phyloP scores from a whole-genome alignment of 805 yeast species.

The Starmera pachycereana region DNA sequence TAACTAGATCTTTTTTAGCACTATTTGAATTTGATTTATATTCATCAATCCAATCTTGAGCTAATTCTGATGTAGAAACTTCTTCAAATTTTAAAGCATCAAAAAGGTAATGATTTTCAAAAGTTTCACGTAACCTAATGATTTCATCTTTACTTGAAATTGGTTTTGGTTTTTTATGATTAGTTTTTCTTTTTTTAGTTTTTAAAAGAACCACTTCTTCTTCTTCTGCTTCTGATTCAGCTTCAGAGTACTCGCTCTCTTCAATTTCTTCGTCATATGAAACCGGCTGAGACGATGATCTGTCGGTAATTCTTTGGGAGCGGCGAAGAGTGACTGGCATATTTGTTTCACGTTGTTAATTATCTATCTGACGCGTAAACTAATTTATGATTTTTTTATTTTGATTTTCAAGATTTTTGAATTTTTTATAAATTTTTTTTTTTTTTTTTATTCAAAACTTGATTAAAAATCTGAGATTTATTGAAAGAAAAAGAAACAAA shows the following conservation, averaged over 20 bases:
- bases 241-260: conserved; percentile 12
- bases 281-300: conserved; percentile 10
- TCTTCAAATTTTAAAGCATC: conserved; percentile 40
- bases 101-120: conserved; percentile 37
- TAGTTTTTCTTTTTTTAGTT: conserved; percentile 1
- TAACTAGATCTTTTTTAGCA: conserved; percentile 54
- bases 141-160: conserved; percentile 21
- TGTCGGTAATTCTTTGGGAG: conserved; percentile 13
- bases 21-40: conserved; percentile 32
- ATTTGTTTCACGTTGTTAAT: background rate
- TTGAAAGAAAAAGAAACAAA: too few species aligned
- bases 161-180: conserved; percentile 2
- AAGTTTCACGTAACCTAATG: conserved; percentile 29
- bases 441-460: too few species aligned
- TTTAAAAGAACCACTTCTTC: conserved; percentile 3
- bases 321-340: conserved; percentile 9
- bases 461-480: too few species aligned
- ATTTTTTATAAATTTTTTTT: too few species aligned
- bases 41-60: conserved; percentile 47
- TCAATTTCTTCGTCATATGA: conserved; percentile 13
- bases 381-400: too few species aligned
- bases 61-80: conserved; percentile 40
- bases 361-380: background rate
- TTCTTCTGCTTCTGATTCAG: conserved; percentile 10
- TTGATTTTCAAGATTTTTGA: too few species aligned